Evolutionary conservation across 495 filamentous ascomycete genomes (phyloP).

Genomic region (Rusavskia elegans): DNA sequence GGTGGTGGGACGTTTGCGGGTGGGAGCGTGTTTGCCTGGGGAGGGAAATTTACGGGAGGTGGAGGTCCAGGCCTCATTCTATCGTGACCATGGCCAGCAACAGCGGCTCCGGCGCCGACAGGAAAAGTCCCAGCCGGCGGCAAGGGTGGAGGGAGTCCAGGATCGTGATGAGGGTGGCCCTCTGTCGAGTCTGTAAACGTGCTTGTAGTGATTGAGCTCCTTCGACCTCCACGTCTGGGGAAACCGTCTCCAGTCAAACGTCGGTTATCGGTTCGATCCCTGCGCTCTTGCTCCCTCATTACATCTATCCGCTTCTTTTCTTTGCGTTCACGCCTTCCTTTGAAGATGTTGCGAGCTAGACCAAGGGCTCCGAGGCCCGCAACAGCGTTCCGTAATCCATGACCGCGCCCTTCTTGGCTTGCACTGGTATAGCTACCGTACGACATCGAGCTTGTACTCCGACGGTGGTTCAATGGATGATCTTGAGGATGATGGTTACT

Average conservation of each 20-base stretch:
- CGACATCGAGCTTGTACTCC: conserved; percentile 13
- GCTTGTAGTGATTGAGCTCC: conserved; percentile 27
- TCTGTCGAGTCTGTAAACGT: conserved; percentile 31
- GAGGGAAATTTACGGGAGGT: neutral
- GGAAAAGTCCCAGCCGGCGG: conserved; percentile 23
- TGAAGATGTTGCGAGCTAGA: conserved; percentile 48
- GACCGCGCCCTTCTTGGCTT: conserved; percentile 24
- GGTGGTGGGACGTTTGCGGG: too few species aligned
- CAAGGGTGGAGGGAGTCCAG: conserved; percentile 19
- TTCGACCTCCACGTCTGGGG: conserved; percentile 35
- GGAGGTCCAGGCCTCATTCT: neutral
- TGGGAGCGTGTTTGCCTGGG: neutral
- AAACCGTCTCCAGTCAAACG: conserved; percentile 45
- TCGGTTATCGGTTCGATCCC: conserved; percentile 36
- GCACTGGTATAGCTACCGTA: conserved; percentile 29
- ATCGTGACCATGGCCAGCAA: neutral
- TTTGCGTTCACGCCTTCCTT: conserved; percentile 40
- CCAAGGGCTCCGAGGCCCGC: conserved; percentile 50
- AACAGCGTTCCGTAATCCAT: conserved; percentile 44
- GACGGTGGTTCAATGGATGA: conserved; percentile 24
- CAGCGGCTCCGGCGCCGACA: conserved; percentile 19
- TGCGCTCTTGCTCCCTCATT: conserved; percentile 44
- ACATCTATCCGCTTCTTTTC: conserved; percentile 50
- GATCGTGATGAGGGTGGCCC: conserved; percentile 13
- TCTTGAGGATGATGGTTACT: conserved; percentile 25